Conservation (phyloP, 164 flowering plant species). For the Vitis rotundifolia region DNA sequence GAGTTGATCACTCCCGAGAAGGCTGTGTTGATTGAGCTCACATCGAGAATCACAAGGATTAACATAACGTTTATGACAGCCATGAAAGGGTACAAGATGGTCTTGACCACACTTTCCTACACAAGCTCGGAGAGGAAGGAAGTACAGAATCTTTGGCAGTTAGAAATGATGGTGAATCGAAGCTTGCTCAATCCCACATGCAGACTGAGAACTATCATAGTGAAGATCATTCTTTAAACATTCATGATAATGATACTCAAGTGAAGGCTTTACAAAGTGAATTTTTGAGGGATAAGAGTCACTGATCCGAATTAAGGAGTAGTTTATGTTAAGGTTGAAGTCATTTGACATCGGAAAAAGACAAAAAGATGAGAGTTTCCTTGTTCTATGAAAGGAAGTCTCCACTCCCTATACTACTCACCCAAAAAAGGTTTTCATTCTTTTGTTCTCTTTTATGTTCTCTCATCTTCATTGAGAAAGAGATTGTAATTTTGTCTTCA, state of each 20-base stretch:
- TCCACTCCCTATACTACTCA: too few species aligned
- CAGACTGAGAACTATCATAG: constrained; percentile 24
- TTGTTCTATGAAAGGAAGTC: too few species aligned
- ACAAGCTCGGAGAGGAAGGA: constrained; percentile 84
- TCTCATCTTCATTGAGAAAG: too few species aligned
- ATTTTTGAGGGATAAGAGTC: constrained; percentile 5
- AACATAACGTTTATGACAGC: constrained; percentile 95
- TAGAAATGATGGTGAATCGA: constrained; percentile 25
- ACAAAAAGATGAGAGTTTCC: too few species aligned
- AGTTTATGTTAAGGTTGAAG: too few species aligned
- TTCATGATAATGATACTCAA: constrained; percentile 19
- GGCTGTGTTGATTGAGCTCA: constrained; percentile 94
- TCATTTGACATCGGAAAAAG: too few species aligned
- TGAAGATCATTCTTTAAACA: constrained; percentile 10
- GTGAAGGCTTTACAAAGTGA: constrained; percentile 19
- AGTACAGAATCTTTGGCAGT: constrained; percentile 16
- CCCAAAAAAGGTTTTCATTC: too few species aligned
- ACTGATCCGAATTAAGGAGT: too few species aligned
- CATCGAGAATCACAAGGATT: constrained; percentile 97
- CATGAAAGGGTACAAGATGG: constrained; percentile 88
- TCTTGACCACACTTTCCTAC: constrained; percentile 97
- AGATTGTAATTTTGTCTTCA: too few species aligned
- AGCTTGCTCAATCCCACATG: constrained; percentile 21
- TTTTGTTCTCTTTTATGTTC: too few species aligned
- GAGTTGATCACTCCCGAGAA: constrained; percentile 70